Evolutionary conservation across 768 basidiomycete genomes (phyloP).

Genomic region (Mycena indigotica): DNA sequence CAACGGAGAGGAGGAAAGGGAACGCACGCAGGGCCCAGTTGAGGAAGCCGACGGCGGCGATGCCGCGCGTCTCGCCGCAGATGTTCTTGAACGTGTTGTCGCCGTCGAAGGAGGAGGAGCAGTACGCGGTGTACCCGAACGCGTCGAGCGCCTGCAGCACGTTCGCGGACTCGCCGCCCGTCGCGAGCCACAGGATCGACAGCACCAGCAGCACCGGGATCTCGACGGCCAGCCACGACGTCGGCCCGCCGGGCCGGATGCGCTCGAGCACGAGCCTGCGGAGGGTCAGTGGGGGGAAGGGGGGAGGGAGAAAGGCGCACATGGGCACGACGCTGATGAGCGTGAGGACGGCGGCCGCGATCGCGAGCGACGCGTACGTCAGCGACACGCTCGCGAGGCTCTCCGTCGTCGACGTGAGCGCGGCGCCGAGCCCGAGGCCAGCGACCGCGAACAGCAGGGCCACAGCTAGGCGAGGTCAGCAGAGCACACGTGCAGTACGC

Average conservation of each 20-base stretch:
- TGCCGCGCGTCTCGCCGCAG: constrained; percentile 34
- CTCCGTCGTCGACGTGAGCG: constrained; percentile 27
- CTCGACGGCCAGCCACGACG: constrained; percentile 42
- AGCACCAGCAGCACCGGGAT: constrained; percentile 39
- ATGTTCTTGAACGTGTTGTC: neutral
- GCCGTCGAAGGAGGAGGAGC: neutral
- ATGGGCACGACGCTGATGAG: constrained; percentile 32
- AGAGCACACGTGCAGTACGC: neutral
- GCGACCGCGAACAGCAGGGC: constrained; percentile 32
- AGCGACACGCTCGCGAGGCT: constrained; percentile 11
- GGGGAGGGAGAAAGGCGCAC: constrained; percentile 14
- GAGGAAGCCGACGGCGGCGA: constrained; percentile 40
- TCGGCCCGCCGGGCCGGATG: constrained; percentile 37
- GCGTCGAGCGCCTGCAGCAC: neutral
- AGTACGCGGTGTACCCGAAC: neutral
- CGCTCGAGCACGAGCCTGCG: constrained; percentile 39
- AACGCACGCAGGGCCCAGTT: constrained; percentile 37
- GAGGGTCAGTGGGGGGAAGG: constrained; percentile 1
- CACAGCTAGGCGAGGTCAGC: neutral
- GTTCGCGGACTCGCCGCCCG: constrained; percentile 32
- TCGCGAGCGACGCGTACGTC: constrained; percentile 29
- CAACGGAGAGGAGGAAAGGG: neutral
- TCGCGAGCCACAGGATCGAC: constrained; percentile 43
- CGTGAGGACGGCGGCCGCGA: constrained; percentile 32
- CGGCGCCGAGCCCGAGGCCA: constrained; percentile 31